These are phyloP conservation scores for Amborella trichopoda DNA, from an alignment of 164 flowering plant species.

Conservation along the genomic window DNA sequence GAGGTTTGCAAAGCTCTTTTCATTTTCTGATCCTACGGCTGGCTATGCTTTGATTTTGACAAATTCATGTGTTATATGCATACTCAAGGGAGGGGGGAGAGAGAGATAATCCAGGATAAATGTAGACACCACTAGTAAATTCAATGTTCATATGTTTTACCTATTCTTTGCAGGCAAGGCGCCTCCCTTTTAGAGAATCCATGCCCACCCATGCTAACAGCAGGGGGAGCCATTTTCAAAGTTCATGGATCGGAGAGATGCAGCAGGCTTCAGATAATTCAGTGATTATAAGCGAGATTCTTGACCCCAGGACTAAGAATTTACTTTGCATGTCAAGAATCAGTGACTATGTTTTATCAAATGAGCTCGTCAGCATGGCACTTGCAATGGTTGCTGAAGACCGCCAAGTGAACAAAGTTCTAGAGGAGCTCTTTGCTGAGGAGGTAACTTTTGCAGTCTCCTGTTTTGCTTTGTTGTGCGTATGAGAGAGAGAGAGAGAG, in stretches of 20 bases:
- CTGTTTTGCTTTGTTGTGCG: background rate
- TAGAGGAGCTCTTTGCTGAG: constrained; percentile 82
- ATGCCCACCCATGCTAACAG: constrained; percentile 18
- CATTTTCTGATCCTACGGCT: too few species aligned
- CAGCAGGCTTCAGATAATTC: constrained; percentile 79
- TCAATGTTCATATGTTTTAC: too few species aligned
- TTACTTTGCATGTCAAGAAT: constrained; percentile 74
- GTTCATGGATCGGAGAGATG: constrained; percentile 89
- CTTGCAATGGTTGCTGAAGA: constrained; percentile 88
- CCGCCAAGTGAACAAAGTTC: constrained; percentile 64
- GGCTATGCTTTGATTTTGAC: too few species aligned
- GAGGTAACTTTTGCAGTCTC: too few species aligned
- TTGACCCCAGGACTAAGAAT: constrained; percentile 81
- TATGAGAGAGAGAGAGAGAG: too few species aligned
- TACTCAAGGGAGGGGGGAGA: too few species aligned
- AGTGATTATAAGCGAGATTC: constrained; percentile 76
- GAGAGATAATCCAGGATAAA: too few species aligned
- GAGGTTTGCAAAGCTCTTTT: too few species aligned
- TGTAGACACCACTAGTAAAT: too few species aligned
- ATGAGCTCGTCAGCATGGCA: constrained; percentile 92
- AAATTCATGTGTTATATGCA: too few species aligned
- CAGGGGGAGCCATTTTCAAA: constrained; percentile 49
- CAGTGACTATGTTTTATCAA: constrained; percentile 78
- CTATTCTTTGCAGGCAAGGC: constrained; percentile 54
- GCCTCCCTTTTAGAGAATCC: constrained; percentile 55